A percentile compares a stretch with the other conserved stretches of the same genome.
phyloP scores from a whole-genome alignment of 2,329 filamentous ascomycete genomes.

The Cladosporium phlei region DNA sequence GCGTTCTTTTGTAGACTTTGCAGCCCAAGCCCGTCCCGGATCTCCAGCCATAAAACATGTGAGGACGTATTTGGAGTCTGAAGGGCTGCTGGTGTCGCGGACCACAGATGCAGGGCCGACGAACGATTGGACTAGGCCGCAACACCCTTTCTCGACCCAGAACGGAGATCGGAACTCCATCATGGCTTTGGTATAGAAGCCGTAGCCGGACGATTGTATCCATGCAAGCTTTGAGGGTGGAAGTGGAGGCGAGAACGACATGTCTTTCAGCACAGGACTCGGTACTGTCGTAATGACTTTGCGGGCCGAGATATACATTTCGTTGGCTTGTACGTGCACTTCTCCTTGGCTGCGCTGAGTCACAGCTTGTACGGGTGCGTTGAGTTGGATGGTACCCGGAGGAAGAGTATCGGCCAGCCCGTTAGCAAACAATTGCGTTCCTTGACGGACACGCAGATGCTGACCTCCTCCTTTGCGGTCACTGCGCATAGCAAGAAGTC shows the following conservation, averaged over 20 bases:
- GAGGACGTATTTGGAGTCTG: conserved; percentile 27
- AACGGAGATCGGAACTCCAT: conserved; percentile 43
- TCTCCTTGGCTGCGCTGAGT: conserved; percentile 1
- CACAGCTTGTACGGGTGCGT: conserved; percentile 29
- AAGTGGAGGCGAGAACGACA: conserved; percentile 47
- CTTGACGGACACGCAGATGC: conserved; percentile 46
- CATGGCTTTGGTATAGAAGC: conserved; percentile 52
- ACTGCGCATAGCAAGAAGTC: conserved; percentile 50
- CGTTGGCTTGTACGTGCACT: neutral
- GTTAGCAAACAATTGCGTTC: conserved; percentile 42
- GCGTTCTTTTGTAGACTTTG: conserved; percentile 26
- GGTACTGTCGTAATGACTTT: conserved; percentile 50
- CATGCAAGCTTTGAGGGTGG: conserved; percentile 38
- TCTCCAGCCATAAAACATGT: conserved; percentile 42
- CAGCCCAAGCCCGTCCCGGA: conserved; percentile 35
- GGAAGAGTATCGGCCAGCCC: conserved; percentile 30
- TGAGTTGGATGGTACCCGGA: neutral
- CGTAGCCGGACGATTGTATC: conserved; percentile 35
- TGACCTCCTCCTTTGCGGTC: conserved; percentile 52
- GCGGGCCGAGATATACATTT: conserved; percentile 25
- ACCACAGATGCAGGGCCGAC: conserved; percentile 44
- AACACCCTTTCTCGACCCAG: conserved; percentile 44
- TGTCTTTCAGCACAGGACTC: conserved; percentile 41
- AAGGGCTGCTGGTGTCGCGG: conserved; percentile 40
- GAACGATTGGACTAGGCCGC: conserved; percentile 45